Evolutionary conservation across 495 filamentous ascomycete genomes (phyloP).

Genomic region (Physcia stellaris): DNA sequence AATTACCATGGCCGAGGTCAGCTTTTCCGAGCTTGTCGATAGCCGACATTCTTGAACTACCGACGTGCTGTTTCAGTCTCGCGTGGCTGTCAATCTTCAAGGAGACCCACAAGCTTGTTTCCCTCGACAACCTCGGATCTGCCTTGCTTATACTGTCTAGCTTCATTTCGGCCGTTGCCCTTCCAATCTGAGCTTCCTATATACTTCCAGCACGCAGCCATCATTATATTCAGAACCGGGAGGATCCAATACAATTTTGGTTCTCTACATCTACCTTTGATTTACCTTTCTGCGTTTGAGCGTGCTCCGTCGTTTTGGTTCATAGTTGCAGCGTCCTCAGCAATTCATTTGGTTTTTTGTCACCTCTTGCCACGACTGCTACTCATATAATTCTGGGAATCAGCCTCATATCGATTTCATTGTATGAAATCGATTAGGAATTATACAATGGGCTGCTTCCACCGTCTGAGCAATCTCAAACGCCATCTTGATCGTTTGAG

Average conservation of each 20-base stretch:
- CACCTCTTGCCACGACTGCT: background rate
- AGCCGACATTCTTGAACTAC: background rate
- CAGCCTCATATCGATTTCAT: background rate
- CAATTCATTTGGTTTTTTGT: too few relatives aligned
- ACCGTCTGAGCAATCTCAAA: constrained; percentile 4
- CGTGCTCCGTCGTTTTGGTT: too few relatives aligned
- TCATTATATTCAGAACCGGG: too few relatives aligned
- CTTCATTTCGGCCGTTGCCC: constrained; percentile 11
- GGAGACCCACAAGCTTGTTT: constrained; percentile 2
- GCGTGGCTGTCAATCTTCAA: constrained; percentile 1
- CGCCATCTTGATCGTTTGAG: constrained; percentile 1
- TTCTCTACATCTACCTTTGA: too few relatives aligned
- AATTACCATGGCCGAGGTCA: background rate
- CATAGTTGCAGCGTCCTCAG: too few relatives aligned
- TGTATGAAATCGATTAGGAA: constrained; percentile 7
- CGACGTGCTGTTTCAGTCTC: background rate
- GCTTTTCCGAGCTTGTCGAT: background rate
- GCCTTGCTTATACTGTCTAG: background rate
- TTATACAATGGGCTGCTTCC: constrained; percentile 6
- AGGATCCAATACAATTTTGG: too few relatives aligned
- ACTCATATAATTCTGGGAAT: background rate
- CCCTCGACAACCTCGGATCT: constrained; percentile 3
- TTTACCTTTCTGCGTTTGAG: too few relatives aligned
- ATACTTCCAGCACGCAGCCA: background rate
- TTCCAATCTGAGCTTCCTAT: constrained; percentile 5